Evolutionary conservation across 164 flowering plant genomes (phyloP).

Genomic region (Paratinospora sagittata): DNA sequence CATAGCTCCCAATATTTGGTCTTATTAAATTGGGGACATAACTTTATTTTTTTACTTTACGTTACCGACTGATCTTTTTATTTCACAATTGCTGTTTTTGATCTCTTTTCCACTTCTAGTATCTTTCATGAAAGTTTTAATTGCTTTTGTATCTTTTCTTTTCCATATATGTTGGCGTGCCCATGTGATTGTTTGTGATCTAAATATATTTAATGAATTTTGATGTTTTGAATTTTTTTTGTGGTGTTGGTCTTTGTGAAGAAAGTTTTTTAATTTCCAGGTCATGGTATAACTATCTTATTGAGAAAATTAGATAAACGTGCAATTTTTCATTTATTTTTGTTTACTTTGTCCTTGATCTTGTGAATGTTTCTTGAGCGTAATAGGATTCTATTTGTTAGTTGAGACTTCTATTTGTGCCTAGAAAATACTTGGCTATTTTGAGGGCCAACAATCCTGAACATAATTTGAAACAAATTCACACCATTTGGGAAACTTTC

Average conservation of each 20-base stretch:
- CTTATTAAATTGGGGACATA: constrained; percentile 6
- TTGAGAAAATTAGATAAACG: neutral
- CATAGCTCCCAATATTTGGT: constrained; percentile 13
- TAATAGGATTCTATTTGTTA: neutral
- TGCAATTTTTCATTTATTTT: neutral
- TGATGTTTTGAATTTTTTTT: neutral
- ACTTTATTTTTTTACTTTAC: constrained; percentile 3
- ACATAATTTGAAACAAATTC: neutral
- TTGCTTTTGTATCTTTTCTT: neutral
- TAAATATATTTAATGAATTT: neutral
- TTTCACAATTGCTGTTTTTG: neutral
- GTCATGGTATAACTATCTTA: neutral
- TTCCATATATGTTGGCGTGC: neutral
- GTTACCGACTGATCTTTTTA: neutral
- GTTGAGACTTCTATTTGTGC: too few species aligned
- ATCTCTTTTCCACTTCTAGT: neutral
- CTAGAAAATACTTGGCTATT: neutral
- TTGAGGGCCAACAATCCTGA: neutral
- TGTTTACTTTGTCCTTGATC: neutral
- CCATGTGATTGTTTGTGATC: neutral
- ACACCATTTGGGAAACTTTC: neutral
- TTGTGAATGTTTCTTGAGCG: neutral
- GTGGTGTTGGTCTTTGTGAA: neutral
- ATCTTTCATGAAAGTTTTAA: neutral
- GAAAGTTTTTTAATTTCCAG: neutral